Evolutionary conservation across 2,329 filamentous ascomycete species (phyloP).

Genomic region (Bisporella sp.): DNA sequence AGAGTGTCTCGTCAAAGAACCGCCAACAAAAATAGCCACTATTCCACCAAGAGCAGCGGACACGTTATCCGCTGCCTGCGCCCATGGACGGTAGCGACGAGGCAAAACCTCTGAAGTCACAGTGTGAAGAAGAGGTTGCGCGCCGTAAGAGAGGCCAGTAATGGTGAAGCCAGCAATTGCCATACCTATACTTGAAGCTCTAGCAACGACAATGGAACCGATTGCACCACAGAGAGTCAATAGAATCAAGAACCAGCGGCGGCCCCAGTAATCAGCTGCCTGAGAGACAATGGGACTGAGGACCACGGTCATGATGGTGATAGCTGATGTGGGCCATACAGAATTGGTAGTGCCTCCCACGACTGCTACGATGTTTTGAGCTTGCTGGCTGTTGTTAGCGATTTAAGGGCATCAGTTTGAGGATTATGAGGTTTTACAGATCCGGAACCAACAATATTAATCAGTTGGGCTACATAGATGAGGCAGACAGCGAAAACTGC

Average conservation of each 20-base stretch:
- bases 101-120: constrained; percentile 35
- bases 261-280: constrained; percentile 37
- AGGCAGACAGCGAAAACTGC: constrained; percentile 29
- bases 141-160: constrained; percentile 30
- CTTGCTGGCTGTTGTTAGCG: no score
- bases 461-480: constrained; percentile 31
- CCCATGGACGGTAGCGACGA: constrained; percentile 29
- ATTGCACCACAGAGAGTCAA: constrained; percentile 28
- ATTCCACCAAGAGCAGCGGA: constrained; percentile 27
- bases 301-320: constrained; percentile 32
- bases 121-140: constrained; percentile 33
- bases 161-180: constrained; percentile 33
- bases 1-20: constrained; percentile 25
- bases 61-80: constrained; percentile 28
- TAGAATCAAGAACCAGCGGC: constrained; percentile 34
- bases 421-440: no score
- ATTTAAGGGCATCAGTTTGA: no score
- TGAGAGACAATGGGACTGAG: constrained; percentile 34
- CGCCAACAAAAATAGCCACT: constrained; percentile 29
- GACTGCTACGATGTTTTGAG: no score
- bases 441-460: constrained; percentile 28
- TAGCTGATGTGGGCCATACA: constrained; percentile 30
- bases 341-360: not conserved
- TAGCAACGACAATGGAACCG: constrained; percentile 31
- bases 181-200: constrained; percentile 29